Evolutionary conservation across 306 rosid genomes (phyloP).

Genomic region (Hippophae rhamnoides): DNA sequence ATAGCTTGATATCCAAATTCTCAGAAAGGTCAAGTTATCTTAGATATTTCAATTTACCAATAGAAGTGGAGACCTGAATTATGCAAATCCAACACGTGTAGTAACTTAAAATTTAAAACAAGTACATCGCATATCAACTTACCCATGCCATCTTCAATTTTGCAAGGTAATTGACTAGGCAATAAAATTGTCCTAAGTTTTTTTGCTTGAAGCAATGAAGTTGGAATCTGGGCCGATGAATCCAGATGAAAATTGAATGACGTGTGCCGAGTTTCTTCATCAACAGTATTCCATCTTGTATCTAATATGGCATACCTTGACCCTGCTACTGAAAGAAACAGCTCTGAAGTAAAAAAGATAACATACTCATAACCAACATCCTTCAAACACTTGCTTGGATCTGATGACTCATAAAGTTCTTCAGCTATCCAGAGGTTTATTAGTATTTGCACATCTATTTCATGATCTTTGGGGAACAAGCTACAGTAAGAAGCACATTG

Average conservation of each 20-base stretch:
- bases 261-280: conserved; percentile 1
- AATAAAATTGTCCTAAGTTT: neutral
- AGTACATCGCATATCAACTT: no score
- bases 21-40: no score
- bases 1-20: no score
- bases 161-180: neutral
- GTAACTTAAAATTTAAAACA: no score
- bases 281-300: neutral
- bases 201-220: neutral
- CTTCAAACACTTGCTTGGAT: conserved; percentile 15
- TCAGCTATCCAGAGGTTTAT: conserved; percentile 30
- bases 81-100: no score
- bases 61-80: no score
- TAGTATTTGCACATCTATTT: conserved; percentile 8
- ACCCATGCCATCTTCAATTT: neutral
- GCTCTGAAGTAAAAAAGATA: conserved; percentile 5
- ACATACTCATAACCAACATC: neutral
- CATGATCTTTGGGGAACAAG: conserved; percentile 25
- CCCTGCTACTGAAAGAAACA: conserved; percentile 23
- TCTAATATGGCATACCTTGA: neutral
- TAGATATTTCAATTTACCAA: no score
- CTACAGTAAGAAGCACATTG: conserved; percentile 28
- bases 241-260: neutral
- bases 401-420: conserved; percentile 22
- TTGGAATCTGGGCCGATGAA: neutral